Conservation (phyloP, 1,284 basidiomycete species). For the Ustilago crameri region DNA sequence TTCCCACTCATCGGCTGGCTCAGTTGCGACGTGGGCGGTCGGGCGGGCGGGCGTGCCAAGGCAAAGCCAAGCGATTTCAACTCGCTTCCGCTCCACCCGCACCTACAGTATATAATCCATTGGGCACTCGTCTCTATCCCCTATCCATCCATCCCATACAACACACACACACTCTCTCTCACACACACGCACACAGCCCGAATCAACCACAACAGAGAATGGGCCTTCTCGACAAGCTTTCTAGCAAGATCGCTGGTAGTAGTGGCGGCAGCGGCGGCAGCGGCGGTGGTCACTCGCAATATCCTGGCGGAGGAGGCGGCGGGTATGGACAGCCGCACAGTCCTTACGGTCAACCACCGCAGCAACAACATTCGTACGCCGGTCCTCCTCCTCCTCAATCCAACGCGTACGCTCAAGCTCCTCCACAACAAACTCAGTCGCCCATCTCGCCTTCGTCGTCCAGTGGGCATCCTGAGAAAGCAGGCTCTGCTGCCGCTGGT, state of each 20-base stretch:
- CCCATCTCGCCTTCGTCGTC: too few species aligned
- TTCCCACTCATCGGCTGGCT: too few species aligned
- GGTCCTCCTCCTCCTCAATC: conserved; percentile 1
- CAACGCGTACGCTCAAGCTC: conserved; percentile 5
- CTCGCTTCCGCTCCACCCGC: too few species aligned
- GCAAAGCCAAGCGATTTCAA: too few species aligned
- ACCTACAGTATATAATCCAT: too few species aligned
- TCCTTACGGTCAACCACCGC: conserved; percentile 15
- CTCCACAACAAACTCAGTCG: conserved; percentile 7
- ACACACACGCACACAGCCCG: background rate
- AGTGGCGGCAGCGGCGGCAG: conserved; percentile 21
- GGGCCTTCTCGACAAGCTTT: conserved; percentile 61
- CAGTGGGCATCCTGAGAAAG: conserved; percentile 5
- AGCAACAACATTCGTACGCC: conserved; percentile 10
- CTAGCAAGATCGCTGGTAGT: conserved; percentile 46
- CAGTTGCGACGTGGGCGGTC: too few species aligned
- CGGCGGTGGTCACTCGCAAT: background rate
- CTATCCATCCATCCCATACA: background rate
- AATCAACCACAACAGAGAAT: conserved; percentile 16
- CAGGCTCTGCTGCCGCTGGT: conserved; percentile 31
- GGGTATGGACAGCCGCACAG: conserved; percentile 28
- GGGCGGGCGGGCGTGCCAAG: too few species aligned
- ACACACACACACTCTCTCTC: conserved; percentile 1
- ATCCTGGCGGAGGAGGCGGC: background rate
- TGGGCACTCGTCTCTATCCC: too few species aligned